These are phyloP conservation scores for Wilcoxina mikolae DNA, from an alignment of 495 filamentous ascomycete genomes.

Conservation along the genomic window DNA sequence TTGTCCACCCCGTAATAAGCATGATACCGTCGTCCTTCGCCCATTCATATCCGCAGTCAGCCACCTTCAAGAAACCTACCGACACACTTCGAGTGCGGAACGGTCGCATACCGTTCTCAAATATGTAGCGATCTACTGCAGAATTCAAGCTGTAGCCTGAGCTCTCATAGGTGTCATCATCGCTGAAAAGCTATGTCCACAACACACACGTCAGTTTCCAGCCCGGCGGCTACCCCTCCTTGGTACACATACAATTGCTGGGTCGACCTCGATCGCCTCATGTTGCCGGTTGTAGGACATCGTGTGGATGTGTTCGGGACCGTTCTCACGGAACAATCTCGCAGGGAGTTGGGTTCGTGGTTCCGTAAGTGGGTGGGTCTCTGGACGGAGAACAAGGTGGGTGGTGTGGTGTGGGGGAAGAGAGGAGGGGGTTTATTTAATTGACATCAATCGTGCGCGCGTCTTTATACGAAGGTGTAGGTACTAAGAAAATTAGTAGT, in stretches of 20 bases:
- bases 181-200: not conserved
- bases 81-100: too few species aligned
- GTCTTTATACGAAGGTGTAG: too few species aligned
- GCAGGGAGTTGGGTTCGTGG: too few species aligned
- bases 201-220: not conserved
- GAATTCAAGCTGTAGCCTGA: not conserved
- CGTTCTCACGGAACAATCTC: too few species aligned
- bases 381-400: too few species aligned
- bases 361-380: too few species aligned
- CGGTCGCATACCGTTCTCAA: not conserved
- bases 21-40: constrained; percentile 39
- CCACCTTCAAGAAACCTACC: not conserved
- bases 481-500: too few species aligned
- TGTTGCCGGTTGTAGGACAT: too few species aligned
- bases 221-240: not conserved
- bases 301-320: too few species aligned
- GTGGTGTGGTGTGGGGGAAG: too few species aligned
- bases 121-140: not conserved
- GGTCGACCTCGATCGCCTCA: not conserved
- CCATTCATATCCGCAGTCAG: not conserved
- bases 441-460: too few species aligned
- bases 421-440: too few species aligned
- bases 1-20: constrained; percentile 31
- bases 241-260: not conserved
- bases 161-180: not conserved